Percentiles rank a stretch among this genome's conserved stretches.
These are phyloP conservation scores for Tubosaeta sp. DNA, from an alignment of 768 basidiomycete genomes.

Conservation along the genomic window DNA sequence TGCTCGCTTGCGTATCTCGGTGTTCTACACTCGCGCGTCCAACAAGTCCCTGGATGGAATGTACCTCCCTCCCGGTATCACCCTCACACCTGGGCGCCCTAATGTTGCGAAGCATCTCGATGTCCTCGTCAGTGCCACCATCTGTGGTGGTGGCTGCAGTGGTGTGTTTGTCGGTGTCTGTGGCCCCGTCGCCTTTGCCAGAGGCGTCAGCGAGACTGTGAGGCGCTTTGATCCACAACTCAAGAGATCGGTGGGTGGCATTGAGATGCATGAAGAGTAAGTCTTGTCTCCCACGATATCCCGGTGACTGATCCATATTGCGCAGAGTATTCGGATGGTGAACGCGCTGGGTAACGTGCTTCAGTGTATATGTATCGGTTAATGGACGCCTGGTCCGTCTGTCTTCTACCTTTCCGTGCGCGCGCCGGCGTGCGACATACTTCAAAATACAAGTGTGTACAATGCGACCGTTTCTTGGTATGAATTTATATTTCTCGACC, in stretches of 20 bases:
- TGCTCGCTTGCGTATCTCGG: slow-evolving; percentile 45
- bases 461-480: no score
- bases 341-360: neutral
- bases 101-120: slow-evolving; percentile 44
- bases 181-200: slow-evolving; percentile 35
- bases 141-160: slow-evolving; percentile 29
- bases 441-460: neutral
- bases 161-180: slow-evolving; percentile 43
- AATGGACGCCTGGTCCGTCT: neutral
- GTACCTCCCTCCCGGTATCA: slow-evolving; percentile 37
- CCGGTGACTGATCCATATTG: neutral
- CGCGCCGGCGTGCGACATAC: neutral
- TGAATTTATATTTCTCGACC: neutral
- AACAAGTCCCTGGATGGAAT: slow-evolving; percentile 15
- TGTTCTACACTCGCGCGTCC: slow-evolving; percentile 54
- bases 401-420: neutral
- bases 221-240: slow-evolving; percentile 25
- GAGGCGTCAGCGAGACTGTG: slow-evolving; percentile 31
- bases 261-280: slow-evolving; percentile 40
- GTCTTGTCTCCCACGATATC: slow-evolving; percentile 9
- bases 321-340: neutral
- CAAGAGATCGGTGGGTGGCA: slow-evolving; percentile 32
- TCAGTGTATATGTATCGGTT: neutral
- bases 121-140: slow-evolving; percentile 37
- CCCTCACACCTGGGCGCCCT: slow-evolving; percentile 51